Evolutionary conservation across 768 basidiomycete species (phyloP).

Genomic region (Suillus cothurnatus): DNA sequence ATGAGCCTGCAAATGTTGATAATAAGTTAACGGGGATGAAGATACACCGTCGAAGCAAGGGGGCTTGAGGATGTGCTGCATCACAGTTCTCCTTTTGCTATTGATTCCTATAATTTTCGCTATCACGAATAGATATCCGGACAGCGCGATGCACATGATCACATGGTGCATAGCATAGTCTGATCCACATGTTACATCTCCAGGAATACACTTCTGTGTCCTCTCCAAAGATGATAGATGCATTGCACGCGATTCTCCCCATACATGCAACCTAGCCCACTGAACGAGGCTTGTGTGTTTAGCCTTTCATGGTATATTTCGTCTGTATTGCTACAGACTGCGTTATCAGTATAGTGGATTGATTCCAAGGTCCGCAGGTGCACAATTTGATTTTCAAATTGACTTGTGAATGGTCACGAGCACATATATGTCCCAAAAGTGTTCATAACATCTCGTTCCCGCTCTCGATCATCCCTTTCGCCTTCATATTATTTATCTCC

Average conservation of each 20-base stretch:
- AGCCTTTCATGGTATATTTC: not conserved
- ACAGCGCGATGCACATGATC: not conserved
- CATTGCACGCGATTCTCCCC: not conserved
- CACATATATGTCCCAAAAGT: not conserved
- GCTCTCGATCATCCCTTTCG: not conserved
- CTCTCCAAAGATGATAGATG: not conserved
- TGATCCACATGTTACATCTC: not conserved
- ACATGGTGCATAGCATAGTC: not conserved
- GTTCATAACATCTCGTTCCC: not conserved
- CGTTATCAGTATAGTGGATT: not conserved
- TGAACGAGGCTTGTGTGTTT: not conserved
- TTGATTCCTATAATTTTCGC: not conserved
- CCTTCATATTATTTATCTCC: not conserved
- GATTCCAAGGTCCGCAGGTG: not conserved
- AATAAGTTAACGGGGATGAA: not conserved
- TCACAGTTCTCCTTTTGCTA: not conserved
- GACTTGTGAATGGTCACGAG: not conserved
- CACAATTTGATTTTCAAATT: not conserved
- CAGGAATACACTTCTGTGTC: not conserved
- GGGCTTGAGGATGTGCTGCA: too few species aligned
- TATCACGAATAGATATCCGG: conserved; percentile 5
- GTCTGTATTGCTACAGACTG: not conserved
- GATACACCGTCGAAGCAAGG: too few species aligned
- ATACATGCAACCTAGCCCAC: not conserved
- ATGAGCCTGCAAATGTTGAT: too few species aligned